phyloP scores from a whole-genome alignment of 176 grass and related monocot genomes.

The Oryza glumipatula region DNA sequence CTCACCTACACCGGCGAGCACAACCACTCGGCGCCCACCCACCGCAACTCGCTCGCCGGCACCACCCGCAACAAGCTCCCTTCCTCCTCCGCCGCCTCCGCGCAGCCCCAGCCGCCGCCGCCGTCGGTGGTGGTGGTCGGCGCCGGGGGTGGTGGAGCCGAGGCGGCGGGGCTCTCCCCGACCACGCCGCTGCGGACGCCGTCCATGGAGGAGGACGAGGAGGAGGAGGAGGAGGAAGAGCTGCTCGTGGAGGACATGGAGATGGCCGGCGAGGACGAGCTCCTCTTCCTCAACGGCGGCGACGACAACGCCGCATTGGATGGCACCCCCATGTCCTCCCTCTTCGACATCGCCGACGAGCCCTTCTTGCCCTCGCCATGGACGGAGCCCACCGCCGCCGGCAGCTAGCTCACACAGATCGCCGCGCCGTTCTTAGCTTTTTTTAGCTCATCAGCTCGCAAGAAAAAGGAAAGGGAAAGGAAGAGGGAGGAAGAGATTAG shows the following conservation, averaged over 20 bases:
- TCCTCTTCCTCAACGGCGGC: slow-evolving; percentile 63
- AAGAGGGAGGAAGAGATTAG: slow-evolving; percentile 41
- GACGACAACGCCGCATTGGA: slow-evolving; percentile 17
- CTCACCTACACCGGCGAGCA: slow-evolving; percentile 93
- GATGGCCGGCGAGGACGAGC: slow-evolving; percentile 79
- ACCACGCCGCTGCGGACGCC: slow-evolving; percentile 52
- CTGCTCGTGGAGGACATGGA: slow-evolving; percentile 77
- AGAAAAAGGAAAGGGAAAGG: neutral
- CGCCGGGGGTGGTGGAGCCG: neutral
- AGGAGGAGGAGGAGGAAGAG: slow-evolving; percentile 57
- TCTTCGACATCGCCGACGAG: slow-evolving; percentile 43
- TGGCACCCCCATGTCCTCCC: slow-evolving; percentile 15
- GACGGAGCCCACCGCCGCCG: neutral
- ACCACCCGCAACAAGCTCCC: slow-evolving; percentile 67
- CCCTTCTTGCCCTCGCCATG: slow-evolving; percentile 32
- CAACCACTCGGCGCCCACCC: slow-evolving; percentile 77
- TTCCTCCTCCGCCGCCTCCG: neutral
- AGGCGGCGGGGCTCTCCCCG: slow-evolving; percentile 44
- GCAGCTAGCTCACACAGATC: slow-evolving; percentile 33
- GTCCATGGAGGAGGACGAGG: slow-evolving; percentile 59
- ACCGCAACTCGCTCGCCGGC: slow-evolving; percentile 87
- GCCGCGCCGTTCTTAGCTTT: neutral
- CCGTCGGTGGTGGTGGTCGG: slow-evolving; percentile 18
- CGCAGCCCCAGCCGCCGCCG: slow-evolving; percentile 25
- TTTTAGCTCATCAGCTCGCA: neutral